Percentiles rank a stretch among this genome's conserved stretches.
These are phyloP conservation scores for Candida multigemmis DNA, from an alignment of 805 yeast species.

Conservation along the genomic window DNA sequence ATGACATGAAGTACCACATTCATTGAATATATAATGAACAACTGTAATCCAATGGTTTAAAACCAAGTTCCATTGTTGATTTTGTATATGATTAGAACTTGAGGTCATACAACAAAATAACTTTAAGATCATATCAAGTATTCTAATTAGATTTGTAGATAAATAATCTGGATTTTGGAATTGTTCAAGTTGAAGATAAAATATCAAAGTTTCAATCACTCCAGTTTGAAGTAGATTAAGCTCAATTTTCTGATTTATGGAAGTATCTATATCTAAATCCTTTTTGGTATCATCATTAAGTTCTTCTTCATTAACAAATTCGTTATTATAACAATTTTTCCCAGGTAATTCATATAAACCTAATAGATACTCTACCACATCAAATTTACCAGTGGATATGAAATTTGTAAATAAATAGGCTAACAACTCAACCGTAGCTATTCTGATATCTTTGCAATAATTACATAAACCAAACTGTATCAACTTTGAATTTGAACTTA, in stretches of 20 bases:
- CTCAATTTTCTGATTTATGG: slow-evolving; percentile 11
- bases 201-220: slow-evolving; percentile 20
- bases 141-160: slow-evolving; percentile 13
- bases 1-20: slow-evolving; percentile 27
- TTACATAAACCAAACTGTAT: slow-evolving; percentile 21
- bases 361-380: slow-evolving; percentile 24
- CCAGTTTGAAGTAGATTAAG: slow-evolving; percentile 18
- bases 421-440: slow-evolving; percentile 26
- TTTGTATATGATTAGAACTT: slow-evolving; percentile 17
- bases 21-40: slow-evolving; percentile 21
- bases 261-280: slow-evolving; percentile 17
- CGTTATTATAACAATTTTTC: slow-evolving; percentile 18
- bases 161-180: slow-evolving; percentile 29
- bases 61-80: slow-evolving; percentile 20
- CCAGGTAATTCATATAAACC: slow-evolving; percentile 22
- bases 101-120: slow-evolving; percentile 17
- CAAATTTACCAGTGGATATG: slow-evolving; percentile 29
- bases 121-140: slow-evolving; percentile 19
- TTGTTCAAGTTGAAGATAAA: slow-evolving; percentile 31
- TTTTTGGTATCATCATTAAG: slow-evolving; percentile 12
- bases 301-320: slow-evolving; percentile 8
- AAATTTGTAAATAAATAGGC: slow-evolving; percentile 25
- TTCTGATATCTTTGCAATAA: slow-evolving; percentile 23
- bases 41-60: slow-evolving; percentile 19
- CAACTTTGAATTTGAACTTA: slow-evolving; percentile 19